Evolutionary conservation across 2,329 filamentous ascomycete genomes (phyloP).

Genomic region (Camptophora hylomeconis): DNA sequence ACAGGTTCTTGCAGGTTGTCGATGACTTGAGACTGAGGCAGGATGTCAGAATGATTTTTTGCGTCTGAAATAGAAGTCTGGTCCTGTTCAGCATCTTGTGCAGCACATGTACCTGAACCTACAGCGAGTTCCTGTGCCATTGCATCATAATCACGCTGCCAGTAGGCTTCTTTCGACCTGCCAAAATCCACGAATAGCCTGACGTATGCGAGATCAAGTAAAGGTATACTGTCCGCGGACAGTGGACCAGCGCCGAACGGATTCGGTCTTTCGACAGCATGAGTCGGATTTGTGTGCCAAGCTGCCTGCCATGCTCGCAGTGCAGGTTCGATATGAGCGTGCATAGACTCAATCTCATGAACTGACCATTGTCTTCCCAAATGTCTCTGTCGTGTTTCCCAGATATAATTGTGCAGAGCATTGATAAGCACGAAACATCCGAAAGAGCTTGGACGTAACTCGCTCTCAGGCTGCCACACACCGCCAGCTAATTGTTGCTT

Average conservation of each 20-base stretch:
- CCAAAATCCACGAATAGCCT: constrained; percentile 88
- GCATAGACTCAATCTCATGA: constrained; percentile 91
- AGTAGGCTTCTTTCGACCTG: constrained; percentile 82
- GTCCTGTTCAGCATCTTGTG: neutral
- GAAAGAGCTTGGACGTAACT: constrained; percentile 70
- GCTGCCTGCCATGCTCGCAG: constrained; percentile 88
- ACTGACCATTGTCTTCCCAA: constrained; percentile 80
- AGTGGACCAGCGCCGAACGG: constrained; percentile 70
- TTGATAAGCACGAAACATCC: constrained; percentile 87
- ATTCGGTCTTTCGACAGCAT: constrained; percentile 73
- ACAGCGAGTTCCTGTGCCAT: constrained; percentile 78
- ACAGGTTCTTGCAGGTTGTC: constrained; percentile 1
- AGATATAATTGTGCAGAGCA: constrained; percentile 93
- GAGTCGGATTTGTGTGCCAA: constrained; percentile 75
- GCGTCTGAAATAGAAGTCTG: neutral
- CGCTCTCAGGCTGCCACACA: constrained; percentile 24
- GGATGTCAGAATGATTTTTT: too few species aligned
- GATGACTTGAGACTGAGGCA: constrained; percentile 1
- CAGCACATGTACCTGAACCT: constrained; percentile 43
- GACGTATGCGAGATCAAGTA: constrained; percentile 85
- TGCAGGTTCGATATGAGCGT: constrained; percentile 85
- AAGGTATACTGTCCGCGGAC: constrained; percentile 78
- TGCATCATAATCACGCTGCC: constrained; percentile 84
- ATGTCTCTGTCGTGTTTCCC: constrained; percentile 88
- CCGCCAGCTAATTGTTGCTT: constrained; percentile 19